These are phyloP conservation scores for Neonectria coccinea DNA, from an alignment of 2,329 filamentous ascomycete genomes.

Conservation along the genomic window DNA sequence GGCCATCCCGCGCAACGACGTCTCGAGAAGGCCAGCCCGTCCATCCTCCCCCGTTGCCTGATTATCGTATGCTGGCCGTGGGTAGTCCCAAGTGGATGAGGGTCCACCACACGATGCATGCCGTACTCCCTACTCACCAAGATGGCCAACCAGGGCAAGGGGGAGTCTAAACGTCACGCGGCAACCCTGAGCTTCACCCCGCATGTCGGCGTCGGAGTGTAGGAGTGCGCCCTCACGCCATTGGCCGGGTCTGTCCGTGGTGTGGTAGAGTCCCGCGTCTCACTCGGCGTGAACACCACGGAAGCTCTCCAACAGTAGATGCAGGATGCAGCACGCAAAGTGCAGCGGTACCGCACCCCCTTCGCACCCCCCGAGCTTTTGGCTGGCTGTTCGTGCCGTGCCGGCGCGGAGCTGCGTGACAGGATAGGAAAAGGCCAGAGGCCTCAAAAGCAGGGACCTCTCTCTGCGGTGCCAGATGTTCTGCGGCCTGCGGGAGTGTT, in stretches of 20 bases:
- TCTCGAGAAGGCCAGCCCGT: conserved; percentile 18
- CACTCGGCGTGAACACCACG: conserved; percentile 19
- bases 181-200: conserved; percentile 37
- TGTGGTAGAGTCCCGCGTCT: conserved; percentile 31
- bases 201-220: conserved; percentile 34
- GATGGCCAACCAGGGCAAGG: conserved; percentile 31
- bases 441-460: conserved; percentile 15
- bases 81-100: conserved; percentile 31
- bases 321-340: background rate
- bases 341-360: background rate
- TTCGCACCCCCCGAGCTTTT: conserved; percentile 28
- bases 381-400: conserved; percentile 30
- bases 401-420: conserved; percentile 27
- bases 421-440: conserved; percentile 9
- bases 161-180: conserved; percentile 32
- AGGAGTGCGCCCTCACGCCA: conserved; percentile 24
- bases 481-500: conserved; percentile 23
- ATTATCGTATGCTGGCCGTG: conserved; percentile 41
- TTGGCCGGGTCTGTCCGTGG: conserved; percentile 32
- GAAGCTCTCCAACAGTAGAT: conserved; percentile 30
- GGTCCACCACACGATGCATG: conserved; percentile 32
- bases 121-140: conserved; percentile 4
- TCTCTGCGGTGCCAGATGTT: conserved; percentile 8
- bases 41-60: conserved; percentile 37
- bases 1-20: conserved; percentile 25